Evolutionary conservation across 306 rosid genomes (phyloP).

Genomic region (Biancaea sappan): DNA sequence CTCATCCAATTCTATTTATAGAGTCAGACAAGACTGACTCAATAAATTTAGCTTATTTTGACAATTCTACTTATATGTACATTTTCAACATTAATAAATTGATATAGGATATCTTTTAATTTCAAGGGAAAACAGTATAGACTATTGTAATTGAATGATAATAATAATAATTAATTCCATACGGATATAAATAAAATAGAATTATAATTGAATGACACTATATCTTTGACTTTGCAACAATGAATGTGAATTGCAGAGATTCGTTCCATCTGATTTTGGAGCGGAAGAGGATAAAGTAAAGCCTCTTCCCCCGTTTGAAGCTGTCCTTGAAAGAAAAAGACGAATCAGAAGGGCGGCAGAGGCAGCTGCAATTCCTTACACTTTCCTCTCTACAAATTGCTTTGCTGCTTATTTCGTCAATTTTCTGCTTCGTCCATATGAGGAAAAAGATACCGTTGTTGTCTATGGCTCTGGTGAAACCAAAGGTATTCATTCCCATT

Average conservation of each 20-base stretch:
- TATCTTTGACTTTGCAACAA: too few species aligned
- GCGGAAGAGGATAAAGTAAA: conserved; percentile 38
- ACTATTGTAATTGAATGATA: too few species aligned
- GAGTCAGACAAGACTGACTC: too few species aligned
- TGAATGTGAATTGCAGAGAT: conserved; percentile 30
- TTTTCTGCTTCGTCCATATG: conserved; percentile 41
- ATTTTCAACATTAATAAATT: too few species aligned
- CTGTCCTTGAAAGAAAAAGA: conserved; percentile 31
- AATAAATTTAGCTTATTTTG: too few species aligned
- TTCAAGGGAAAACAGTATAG: too few species aligned
- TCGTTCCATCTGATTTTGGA: conserved; percentile 52
- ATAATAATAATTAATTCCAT: too few species aligned
- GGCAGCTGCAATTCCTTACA: conserved; percentile 44
- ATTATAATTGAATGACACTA: too few species aligned
- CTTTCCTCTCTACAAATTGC: conserved; percentile 47
- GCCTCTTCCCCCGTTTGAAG: conserved; percentile 48
- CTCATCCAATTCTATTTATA: too few species aligned
- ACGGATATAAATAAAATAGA: too few species aligned
- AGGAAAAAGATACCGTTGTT: background rate
- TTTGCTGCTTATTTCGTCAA: conserved; percentile 51
- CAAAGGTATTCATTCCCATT: conserved; percentile 33
- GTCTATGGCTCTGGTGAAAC: conserved; percentile 50
- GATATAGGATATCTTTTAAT: too few species aligned
- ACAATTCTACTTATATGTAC: too few species aligned
- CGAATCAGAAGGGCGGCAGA: conserved; percentile 45